Evolutionary conservation across 768 basidiomycete species (phyloP).

Genomic region (Mycena leptocephala): DNA sequence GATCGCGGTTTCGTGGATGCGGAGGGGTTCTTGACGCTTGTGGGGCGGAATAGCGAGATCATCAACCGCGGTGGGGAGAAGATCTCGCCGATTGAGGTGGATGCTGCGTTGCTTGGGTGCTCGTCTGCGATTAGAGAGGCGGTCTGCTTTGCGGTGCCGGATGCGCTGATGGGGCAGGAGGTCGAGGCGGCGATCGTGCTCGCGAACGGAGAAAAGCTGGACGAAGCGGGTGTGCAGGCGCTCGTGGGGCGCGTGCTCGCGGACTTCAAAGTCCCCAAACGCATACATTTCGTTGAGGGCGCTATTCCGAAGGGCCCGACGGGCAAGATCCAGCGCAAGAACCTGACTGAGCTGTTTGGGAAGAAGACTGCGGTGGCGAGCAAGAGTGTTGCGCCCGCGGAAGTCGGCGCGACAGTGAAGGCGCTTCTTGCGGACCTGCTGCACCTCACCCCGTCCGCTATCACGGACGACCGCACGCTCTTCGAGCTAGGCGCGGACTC

Average conservation of each 20-base stretch:
- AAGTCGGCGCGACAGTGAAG: slow-evolving; percentile 9
- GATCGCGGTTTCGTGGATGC: slow-evolving; percentile 15
- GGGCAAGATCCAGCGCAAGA: slow-evolving; percentile 24
- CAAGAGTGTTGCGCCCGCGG: background rate
- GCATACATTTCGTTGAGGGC: slow-evolving; percentile 17
- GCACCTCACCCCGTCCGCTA: background rate
- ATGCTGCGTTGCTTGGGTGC: slow-evolving; percentile 19
- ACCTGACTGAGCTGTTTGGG: slow-evolving; percentile 8
- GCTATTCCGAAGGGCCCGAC: slow-evolving; percentile 21
- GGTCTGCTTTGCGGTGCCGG: slow-evolving; percentile 8
- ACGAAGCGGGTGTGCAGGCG: slow-evolving; percentile 3
- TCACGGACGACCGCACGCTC: slow-evolving; percentile 4
- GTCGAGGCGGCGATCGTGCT: slow-evolving; percentile 18
- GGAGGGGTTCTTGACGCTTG: slow-evolving; percentile 9
- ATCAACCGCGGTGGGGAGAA: slow-evolving; percentile 26
- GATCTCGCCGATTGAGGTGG: slow-evolving; percentile 25
- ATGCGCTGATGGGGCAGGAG: slow-evolving; percentile 21
- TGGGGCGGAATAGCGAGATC: slow-evolving; percentile 17
- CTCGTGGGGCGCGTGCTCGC: slow-evolving; percentile 13
- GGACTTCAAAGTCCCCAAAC: slow-evolving; percentile 18
- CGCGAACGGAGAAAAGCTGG: background rate
- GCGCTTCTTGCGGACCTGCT: slow-evolving; percentile 4
- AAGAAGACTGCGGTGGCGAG: background rate
- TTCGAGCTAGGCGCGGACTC: slow-evolving; percentile 21
- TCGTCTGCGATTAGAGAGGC: slow-evolving; percentile 9